Evolutionary conservation across 768 basidiomycete species (phyloP), one percentile per base, ranked within the genome.

Genomic region (Melanogaster broomeanus): DNA sequence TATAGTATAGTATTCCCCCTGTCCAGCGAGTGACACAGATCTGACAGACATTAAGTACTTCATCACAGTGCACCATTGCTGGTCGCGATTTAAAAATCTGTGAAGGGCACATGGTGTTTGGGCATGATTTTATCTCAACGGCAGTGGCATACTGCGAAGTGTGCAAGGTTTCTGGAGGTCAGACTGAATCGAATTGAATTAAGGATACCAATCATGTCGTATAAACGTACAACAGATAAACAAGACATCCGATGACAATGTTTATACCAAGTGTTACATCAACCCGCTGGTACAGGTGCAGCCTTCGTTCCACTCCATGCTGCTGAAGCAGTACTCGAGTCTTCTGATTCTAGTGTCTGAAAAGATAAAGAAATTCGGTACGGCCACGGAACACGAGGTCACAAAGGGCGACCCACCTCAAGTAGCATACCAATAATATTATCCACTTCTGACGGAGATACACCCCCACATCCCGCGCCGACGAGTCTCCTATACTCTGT

Each of bases 401-500:
- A 15, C 33, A 16, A 58, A 49, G 37, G 39, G 19, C 11, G 21
- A 62, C 80, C 45, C 56, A 89, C 90, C 82, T 96, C 92, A 16
- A 94, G 77, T 37, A 98, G 72, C 78, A 90, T 88, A 22, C 83
- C 84, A 53, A 97, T 76, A 5, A 94, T 86, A 53, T 82, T 81
- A 61, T 98, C 95, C 33, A 98, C 89, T 55, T 98, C 94, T n/a
- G 83, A 76, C 2, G 88, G 83, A 3, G 87, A 81, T 27, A 94
- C 80, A 0, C 91, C 89, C 21, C 93, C 93, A 72, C 92, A 96
- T 0, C 92, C 94, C 15, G 92, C 86, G 28, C 88, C 87, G 61
- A 99, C 94, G 45, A 99, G 69, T 55, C 87, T 77, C 59, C 94
- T 76, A 67, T 98, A 99, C 58, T 95, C 89, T 5, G 81, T 77